These are phyloP conservation scores for Coffea humblotiana DNA, from an alignment of 305 asterid genomes.

Conservation along the genomic window DNA sequence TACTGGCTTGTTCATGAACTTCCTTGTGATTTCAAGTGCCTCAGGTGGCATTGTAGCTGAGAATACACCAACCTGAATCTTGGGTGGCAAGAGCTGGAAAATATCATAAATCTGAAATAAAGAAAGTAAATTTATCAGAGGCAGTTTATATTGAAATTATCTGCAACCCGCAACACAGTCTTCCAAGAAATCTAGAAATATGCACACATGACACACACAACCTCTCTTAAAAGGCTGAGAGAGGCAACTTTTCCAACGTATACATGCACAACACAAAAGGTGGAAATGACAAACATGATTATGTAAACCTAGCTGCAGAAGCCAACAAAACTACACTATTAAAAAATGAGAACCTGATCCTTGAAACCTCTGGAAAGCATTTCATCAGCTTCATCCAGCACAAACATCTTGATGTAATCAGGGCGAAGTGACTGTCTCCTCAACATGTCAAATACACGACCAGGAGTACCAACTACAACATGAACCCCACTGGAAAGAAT, in stretches of 20 bases:
- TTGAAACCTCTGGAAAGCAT: conserved; percentile 92
- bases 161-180: too few species aligned
- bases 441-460: conserved; percentile 87
- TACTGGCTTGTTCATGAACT: conserved; percentile 80
- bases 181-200: neutral
- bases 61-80: conserved; percentile 88
- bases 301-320: neutral
- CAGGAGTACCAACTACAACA: conserved; percentile 89
- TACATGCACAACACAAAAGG: too few species aligned
- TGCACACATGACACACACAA: too few species aligned
- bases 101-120: conserved; percentile 68
- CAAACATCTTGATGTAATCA: conserved; percentile 83
- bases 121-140: neutral
- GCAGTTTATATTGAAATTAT: too few species aligned
- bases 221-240: neutral
- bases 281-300: neutral
- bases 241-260: neutral
- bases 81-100: conserved; percentile 81
- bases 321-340: neutral
- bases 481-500: conserved; percentile 84
- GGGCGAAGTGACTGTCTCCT: conserved; percentile 81
- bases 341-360: conserved; percentile 57
- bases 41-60: conserved; percentile 96
- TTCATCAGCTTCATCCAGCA: conserved; percentile 87
- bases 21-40: conserved; percentile 81